A percentile compares a stretch with the other conserved stretches of the same genome.
phyloP scores from a whole-genome alignment of 2,329 filamentous ascomycete genomes.

The Trichoderma atroviride region DNA sequence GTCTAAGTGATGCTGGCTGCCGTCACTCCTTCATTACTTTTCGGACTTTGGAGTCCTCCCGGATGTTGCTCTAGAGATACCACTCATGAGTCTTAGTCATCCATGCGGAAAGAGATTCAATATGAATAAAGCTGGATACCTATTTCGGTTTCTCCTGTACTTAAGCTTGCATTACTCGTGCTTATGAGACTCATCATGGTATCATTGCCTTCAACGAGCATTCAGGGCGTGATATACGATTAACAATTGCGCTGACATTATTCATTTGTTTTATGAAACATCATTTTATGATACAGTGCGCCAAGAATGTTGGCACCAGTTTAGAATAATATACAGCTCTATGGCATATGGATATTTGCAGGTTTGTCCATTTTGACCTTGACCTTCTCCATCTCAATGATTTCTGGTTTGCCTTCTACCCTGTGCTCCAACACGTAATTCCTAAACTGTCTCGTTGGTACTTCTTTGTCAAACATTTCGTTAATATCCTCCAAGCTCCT shows the following conservation, averaged over 20 bases:
- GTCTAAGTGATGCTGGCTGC: no score
- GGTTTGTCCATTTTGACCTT: neutral
- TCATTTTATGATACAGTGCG: neutral
- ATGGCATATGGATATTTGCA: neutral
- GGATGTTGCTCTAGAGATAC: no score
- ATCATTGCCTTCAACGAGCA: neutral
- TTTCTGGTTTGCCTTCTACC: neutral
- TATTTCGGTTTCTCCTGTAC: no score
- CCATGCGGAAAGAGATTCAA: no score
- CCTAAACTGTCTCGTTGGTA: neutral
- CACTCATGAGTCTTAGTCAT: no score
- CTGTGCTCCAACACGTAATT: neutral
- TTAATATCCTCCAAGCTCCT: constrained; percentile 16
- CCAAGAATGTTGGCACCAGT: neutral
- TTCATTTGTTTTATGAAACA: neutral
- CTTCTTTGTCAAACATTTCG: constrained; percentile 18
- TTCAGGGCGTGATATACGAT: no score
- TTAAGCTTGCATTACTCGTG: no score
- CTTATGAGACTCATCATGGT: no score
- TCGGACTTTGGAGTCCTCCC: no score
- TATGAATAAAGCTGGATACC: no score
- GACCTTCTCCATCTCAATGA: constrained; percentile 4
- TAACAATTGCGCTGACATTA: neutral
- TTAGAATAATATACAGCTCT: neutral
- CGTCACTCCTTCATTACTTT: no score